A percentile compares a stretch with the other conserved stretches of the same genome.
Evolutionary conservation across 1,139 yeast species (phyloP).

Genomic region (Suhomyces coccinellae): DNA sequence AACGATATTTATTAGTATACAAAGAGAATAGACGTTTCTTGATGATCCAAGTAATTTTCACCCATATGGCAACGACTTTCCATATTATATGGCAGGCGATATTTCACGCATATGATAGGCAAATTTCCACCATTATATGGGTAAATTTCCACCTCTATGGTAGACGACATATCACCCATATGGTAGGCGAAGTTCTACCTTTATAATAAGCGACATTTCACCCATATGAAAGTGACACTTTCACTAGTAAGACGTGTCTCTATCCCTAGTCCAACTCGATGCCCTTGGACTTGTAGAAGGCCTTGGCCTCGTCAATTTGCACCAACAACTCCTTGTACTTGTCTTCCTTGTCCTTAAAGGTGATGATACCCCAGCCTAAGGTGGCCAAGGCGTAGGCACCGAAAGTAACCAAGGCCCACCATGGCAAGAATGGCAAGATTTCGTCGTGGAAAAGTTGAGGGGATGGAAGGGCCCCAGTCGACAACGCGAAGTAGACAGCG

Average conservation of each 20-base stretch:
- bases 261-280: conserved; percentile 46
- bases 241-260: neutral
- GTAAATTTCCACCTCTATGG: no score
- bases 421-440: conserved; percentile 66
- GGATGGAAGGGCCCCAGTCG: conserved; percentile 56
- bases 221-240: neutral
- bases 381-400: conserved; percentile 74
- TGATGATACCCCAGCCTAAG: conserved; percentile 68
- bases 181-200: no score
- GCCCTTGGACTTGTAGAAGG: conserved; percentile 57
- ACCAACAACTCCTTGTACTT: conserved; percentile 63
- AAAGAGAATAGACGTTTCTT: conserved; percentile 6
- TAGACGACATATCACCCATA: no score
- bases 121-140: no score
- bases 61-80: no score
- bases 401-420: conserved; percentile 70
- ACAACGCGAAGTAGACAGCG: conserved; percentile 56
- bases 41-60: no score
- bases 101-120: no score
- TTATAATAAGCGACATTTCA: no score
- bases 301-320: conserved; percentile 69
- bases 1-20: conserved; percentile 5
- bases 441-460: conserved; percentile 51
- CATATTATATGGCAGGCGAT: no score
- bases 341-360: conserved; percentile 73